Base-by-base conservation (phyloP, 1,284 basidiomycete genomes). In the Leccinum pachyderme region DNA sequence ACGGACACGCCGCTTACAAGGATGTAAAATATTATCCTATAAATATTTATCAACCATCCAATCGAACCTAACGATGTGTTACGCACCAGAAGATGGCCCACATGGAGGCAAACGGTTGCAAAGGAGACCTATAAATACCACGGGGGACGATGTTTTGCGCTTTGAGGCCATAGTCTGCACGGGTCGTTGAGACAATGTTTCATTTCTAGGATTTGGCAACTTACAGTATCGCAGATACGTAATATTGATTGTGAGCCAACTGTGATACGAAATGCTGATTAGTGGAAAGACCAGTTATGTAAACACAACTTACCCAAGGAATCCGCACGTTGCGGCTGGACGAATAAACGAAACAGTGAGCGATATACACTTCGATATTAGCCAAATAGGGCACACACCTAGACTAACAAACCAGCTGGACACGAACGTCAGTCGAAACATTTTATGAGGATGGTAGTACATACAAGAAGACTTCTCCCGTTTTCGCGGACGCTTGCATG, bases 161-260 rank as follows among this genome's bases (percentile, higher is more conserved):
- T 65, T 77, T 79, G 65, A 82, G 69, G 27, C 84, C 87, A 59
- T 81, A 77, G 72, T 84, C 57, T 72, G 29, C 7, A 33, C 12
- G 24, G 11, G 13, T 2, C 12, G 64, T 69, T 73, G 43, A 47
- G 7, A 51, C 1, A 24, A 64, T 70, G 31, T 5, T 48, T 51
- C 7, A 25, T 47, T 22, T 45, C 44, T 11, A 27, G 5, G 12
- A 33, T 4, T 27, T 29, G 6, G 3, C 2, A 15, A 54, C 70
- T 51, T 32, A 70, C 70, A 79, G 73, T 82, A 84, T 59, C 79
- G 77, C 32, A 81, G 64, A 66, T 81, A 83, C 1, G 78, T 74
- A 28, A 74, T 53, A 51, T 79, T 74, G 62, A 83, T 81, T 48
- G 72, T 66, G 52, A 70, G 62, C 76, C 77, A 81, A 32, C 73